Evolutionary conservation across 345 rosid species (phyloP).

Genomic region (Aquilaria sinensis): DNA sequence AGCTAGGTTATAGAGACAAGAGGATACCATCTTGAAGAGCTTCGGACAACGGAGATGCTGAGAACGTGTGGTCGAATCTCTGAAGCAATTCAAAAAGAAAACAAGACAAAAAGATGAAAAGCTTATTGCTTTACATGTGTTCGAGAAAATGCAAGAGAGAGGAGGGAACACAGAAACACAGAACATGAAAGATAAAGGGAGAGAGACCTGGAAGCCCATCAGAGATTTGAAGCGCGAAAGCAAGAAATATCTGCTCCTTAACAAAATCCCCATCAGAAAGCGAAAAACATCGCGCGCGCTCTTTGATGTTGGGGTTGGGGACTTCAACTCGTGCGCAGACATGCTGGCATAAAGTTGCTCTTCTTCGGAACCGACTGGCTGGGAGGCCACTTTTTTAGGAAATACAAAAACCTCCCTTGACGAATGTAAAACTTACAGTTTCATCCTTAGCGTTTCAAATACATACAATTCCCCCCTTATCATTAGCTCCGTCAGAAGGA

Average conservation of each 20-base stretch:
- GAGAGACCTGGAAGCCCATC: conserved; percentile 34
- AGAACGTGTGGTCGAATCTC: conserved; percentile 34
- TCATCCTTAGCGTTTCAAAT: too few species aligned
- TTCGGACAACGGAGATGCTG: conserved; percentile 17
- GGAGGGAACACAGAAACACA: neutral
- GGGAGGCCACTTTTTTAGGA: too few species aligned
- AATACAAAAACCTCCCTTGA: too few species aligned
- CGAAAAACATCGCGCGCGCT: conserved; percentile 29
- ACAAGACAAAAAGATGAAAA: conserved; percentile 3
- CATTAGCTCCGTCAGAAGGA: too few species aligned
- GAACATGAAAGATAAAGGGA: neutral
- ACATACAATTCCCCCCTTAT: too few species aligned
- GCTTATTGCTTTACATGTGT: conserved; percentile 9
- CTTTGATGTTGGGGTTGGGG: too few species aligned
- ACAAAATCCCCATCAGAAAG: conserved; percentile 33
- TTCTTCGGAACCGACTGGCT: too few species aligned
- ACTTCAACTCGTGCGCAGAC: too few species aligned
- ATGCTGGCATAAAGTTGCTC: too few species aligned
- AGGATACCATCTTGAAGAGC: conserved; percentile 20
- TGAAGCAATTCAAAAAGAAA: conserved; percentile 17
- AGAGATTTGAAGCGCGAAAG: conserved; percentile 36
- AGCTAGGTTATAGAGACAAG: neutral
- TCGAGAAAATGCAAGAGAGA: conserved; percentile 33
- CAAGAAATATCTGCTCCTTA: conserved; percentile 23
- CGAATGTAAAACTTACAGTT: too few species aligned